Evolutionary conservation across 2,329 filamentous ascomycete genomes (phyloP).

Genomic region (Pseudogymnoascus sp.): DNA sequence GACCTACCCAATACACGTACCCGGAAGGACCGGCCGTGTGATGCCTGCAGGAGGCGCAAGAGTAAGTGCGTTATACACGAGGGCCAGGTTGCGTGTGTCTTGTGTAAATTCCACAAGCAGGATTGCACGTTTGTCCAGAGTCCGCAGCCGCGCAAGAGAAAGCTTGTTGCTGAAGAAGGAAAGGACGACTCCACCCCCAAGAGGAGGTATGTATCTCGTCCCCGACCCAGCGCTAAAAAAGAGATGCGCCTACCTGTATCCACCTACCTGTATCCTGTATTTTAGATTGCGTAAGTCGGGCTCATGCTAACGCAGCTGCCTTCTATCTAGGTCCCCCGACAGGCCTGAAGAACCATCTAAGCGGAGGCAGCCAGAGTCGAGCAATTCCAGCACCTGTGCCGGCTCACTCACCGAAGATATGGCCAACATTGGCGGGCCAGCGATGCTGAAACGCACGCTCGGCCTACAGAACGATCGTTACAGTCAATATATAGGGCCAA

Average conservation of each 20-base stretch:
- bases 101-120: constrained; percentile 69
- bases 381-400: constrained; percentile 54
- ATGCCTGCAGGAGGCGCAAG: constrained; percentile 66
- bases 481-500: constrained; percentile 76
- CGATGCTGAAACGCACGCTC: constrained; percentile 59
- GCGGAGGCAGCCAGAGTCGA: constrained; percentile 46
- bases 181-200: constrained; percentile 56
- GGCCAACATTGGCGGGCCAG: constrained; percentile 60
- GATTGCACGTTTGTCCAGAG: constrained; percentile 73
- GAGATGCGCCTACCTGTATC: background rate
- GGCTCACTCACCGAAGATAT: constrained; percentile 60
- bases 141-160: constrained; percentile 71
- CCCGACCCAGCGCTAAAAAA: constrained; percentile 17
- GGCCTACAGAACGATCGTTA: constrained; percentile 71
- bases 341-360: constrained; percentile 43
- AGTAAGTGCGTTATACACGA: constrained; percentile 73
- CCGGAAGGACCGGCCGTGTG: constrained; percentile 51
- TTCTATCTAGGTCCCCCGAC: constrained; percentile 45
- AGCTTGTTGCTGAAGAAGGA: constrained; percentile 49
- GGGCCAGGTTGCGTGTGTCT: constrained; percentile 61
- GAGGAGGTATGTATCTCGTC: constrained; percentile 49
- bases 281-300: constrained; percentile 4
- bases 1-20: constrained; percentile 33
- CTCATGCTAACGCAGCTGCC: constrained; percentile 16
- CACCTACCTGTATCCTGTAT: background rate